These are phyloP conservation scores for Quaeritorhiza haematococci DNA, from an alignment of 371 early-diverging fungal genomes.

Conservation along the genomic window DNA sequence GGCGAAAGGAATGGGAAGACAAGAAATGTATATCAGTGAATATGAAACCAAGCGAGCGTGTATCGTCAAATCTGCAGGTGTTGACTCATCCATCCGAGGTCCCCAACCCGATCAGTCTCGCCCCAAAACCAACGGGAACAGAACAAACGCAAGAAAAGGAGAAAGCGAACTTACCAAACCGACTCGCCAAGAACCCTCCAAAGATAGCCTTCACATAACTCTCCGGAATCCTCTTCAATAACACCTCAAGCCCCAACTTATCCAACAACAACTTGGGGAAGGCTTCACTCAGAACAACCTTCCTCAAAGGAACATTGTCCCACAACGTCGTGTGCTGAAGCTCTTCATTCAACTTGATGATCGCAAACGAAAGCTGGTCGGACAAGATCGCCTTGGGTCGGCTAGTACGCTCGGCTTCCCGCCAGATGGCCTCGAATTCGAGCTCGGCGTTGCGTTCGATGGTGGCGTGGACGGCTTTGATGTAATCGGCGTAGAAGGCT, in stretches of 20 bases:
- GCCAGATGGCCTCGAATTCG: constrained; percentile 95
- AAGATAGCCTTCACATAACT: constrained; percentile 93
- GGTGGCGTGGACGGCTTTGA: constrained; percentile 82
- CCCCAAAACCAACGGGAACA: not conserved
- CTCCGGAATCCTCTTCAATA: constrained; percentile 86
- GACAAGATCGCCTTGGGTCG: constrained; percentile 79
- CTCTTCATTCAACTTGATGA: constrained; percentile 87
- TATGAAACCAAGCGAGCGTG: constrained; percentile 2
- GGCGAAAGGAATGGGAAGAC: not conserved
- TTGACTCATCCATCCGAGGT: too few species aligned
- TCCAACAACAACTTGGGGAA: constrained; percentile 89
- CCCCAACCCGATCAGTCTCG: too few species aligned
- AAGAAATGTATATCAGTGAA: not conserved
- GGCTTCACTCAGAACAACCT: constrained; percentile 78
- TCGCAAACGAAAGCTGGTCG: constrained; percentile 87
- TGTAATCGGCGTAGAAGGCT: constrained; percentile 84
- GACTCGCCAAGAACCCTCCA: constrained; percentile 87
- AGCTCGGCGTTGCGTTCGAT: constrained; percentile 91
- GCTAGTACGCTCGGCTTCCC: constrained; percentile 68
- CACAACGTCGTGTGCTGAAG: constrained; percentile 87
- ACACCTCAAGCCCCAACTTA: constrained; percentile 77
- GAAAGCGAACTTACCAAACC: constrained; percentile 71
- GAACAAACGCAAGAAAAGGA: too few species aligned
- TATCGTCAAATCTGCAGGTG: not conserved
- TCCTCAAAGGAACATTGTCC: constrained; percentile 83